Evolutionary conservation across 129 eudicot species (phyloP), one percentile per base, ranked within the genome.

Genomic region (Rutidosis leptorrhynchoides): DNA sequence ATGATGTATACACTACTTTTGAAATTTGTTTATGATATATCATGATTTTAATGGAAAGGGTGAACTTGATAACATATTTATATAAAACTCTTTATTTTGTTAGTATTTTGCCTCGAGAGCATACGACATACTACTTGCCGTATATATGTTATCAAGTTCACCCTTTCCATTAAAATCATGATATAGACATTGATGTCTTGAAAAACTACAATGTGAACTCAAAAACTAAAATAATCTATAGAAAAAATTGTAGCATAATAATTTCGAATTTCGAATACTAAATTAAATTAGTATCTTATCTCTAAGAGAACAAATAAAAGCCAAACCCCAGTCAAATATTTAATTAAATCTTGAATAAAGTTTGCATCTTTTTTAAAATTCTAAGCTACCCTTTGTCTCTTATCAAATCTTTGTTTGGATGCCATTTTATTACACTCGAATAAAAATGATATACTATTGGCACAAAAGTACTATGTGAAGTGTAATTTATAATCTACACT

Each of bases 321-420:
- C 28, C 29, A 51, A 29, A 11, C 48, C 27, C 58, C 51, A 29
- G 29, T 67, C 42, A 29, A 22, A 9, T 67, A 32, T 65, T 64
- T 53, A 25, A 53, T 73, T 35, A n/a, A 53, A 73, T 54, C 53
- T 53, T 65, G 58, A 73, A 55, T 48, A 30, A 43, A 73, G 58
- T 73, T 73, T 64, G 78, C 78, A 73, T 73, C 72, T n/a, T 73
- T 73, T 6, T 26, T 58, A 48, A 12, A 53, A 16, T 8, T 73
- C 51, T 67, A 73, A 73, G 78, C 63, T 51, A 73, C 54, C 43
- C 57, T 37, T 73, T 66, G 62, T 74, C 51, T 28, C 79, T 63
- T 74, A 67, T 66, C 71, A 25, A 27, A 51, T 49, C 61, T 67
- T 51, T 67, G 8, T 29, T n/a, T 51, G 48, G 71, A 65, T 65